Base-by-base conservation (phyloP, 345 rosid genomes). In the Punica granatum region DNA sequence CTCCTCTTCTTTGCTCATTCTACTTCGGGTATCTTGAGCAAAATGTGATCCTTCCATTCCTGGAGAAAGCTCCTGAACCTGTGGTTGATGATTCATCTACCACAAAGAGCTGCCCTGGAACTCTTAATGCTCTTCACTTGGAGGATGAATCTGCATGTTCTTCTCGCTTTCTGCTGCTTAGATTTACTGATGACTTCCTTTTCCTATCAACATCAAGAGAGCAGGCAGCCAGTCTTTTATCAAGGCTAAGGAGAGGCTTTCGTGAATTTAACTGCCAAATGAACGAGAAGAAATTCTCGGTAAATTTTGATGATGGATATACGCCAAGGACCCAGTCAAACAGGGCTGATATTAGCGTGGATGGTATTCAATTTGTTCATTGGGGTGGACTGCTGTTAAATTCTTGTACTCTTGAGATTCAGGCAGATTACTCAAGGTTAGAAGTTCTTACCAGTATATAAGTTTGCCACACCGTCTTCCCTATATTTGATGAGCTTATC, bases 361-460 rank as follows among this genome's bases (percentile, higher is more conserved):
- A 81, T 80, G 88, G 85, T 42, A 75, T 74, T 49, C 66, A 78
- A 64, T 92, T 88, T 71, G 61, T 86, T 66, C 82, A 75, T 44
- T 92, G 98, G 98, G 86, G 92, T 69, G 98, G 97, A 49, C 81
- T 90, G 75, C 88, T 92, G 6, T 71, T 90, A 34, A 92, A 92
- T 66, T 81, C 82, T 51, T 37, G 66, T 70, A 81, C 90, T 75
- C 75, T 86, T 46, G 96, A 92, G 79, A 80, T 93, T 70, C 97
- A 88, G 80, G 93, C 81, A 66, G 98, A 93, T 72, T 93, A 87
- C 75, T 72, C 84, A 53, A 87, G 92, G 96, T 92, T 66, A 68
- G 77, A 13, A 18, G 44, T 39, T 39, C 14, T 63, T 25, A 23
- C 16, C 18, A 23, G 15, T 21, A 13, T 56, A 26, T 56, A 15